Evolutionary conservation across 768 basidiomycete species (phyloP).

Genomic region (Rhizopogon rudus): DNA sequence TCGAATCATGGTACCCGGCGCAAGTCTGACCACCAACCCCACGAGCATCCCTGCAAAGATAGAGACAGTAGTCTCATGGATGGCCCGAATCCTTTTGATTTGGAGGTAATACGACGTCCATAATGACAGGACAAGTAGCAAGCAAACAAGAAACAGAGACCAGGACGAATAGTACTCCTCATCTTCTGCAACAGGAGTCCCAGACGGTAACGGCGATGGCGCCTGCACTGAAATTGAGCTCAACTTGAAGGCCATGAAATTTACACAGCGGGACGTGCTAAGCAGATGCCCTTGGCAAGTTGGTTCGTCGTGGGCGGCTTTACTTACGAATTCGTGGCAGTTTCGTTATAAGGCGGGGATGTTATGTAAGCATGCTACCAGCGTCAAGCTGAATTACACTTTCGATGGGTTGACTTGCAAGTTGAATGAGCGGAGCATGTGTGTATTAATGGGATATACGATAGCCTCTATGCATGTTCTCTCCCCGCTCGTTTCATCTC

Average conservation of each 20-base stretch:
- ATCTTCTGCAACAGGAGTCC: conserved; percentile 51
- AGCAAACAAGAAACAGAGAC: conserved; percentile 90
- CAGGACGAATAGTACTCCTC: conserved; percentile 91
- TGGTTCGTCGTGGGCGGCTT: too few relatives aligned
- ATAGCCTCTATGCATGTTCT: not conserved
- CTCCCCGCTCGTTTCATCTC: not conserved
- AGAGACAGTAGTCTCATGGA: conserved; percentile 95
- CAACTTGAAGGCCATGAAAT: conserved; percentile 33
- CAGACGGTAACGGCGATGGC: conserved; percentile 21
- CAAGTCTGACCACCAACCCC: conserved; percentile 83
- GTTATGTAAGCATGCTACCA: too few relatives aligned
- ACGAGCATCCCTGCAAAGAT: conserved; percentile 97
- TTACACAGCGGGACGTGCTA: not conserved
- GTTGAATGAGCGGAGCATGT: not conserved
- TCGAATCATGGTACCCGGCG: conserved; percentile 90
- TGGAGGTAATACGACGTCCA: conserved; percentile 98
- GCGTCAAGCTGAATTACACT: too few relatives aligned
- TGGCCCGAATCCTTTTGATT: conserved; percentile 90
- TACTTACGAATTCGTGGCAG: too few relatives aligned
- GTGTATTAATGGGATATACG: not conserved
- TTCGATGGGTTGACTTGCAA: not conserved
- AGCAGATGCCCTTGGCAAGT: too few relatives aligned
- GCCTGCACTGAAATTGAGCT: conserved; percentile 30
- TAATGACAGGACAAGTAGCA: conserved; percentile 89
- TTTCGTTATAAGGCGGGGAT: too few relatives aligned